A percentile compares a stretch with the other conserved stretches of the same genome.
Conservation (phyloP, 1,284 basidiomycete species). For the Leccinum subatratum region DNA sequence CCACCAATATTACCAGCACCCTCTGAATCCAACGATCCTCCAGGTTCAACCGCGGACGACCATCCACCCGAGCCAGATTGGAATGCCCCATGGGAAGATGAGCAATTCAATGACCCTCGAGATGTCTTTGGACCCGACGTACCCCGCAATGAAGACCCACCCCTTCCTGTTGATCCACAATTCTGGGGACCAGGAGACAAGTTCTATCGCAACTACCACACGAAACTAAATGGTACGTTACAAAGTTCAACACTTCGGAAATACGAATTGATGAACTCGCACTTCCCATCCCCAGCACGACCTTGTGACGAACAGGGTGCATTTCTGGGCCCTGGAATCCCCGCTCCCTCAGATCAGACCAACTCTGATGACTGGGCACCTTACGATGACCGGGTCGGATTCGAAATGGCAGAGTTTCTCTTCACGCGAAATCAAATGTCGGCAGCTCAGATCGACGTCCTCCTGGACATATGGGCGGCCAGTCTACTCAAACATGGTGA, state of each 20-base stretch:
- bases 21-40: not conserved
- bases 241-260: not conserved
- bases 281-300: not conserved
- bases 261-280: not conserved
- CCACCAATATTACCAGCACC: not conserved
- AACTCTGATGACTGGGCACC: not conserved
- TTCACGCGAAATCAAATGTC: not conserved
- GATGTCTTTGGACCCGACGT: not conserved
- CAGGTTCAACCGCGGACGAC: not conserved
- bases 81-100: not conserved
- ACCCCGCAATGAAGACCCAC: not conserved
- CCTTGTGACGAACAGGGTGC: not conserved
- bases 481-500: not conserved
- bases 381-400: not conserved
- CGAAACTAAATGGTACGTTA: conserved; percentile 3
- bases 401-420: not conserved
- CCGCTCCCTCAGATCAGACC: not conserved
- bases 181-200: not conserved
- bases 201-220: conserved; percentile 7
- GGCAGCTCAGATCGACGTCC: not conserved
- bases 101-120: not conserved
- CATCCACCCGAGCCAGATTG: not conserved
- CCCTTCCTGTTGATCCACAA: no score
- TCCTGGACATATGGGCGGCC: not conserved
- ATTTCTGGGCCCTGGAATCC: not conserved